Evolutionary conservation across 352 stramenopile species (phyloP).

Genomic region (Globisporangium splendens): DNA sequence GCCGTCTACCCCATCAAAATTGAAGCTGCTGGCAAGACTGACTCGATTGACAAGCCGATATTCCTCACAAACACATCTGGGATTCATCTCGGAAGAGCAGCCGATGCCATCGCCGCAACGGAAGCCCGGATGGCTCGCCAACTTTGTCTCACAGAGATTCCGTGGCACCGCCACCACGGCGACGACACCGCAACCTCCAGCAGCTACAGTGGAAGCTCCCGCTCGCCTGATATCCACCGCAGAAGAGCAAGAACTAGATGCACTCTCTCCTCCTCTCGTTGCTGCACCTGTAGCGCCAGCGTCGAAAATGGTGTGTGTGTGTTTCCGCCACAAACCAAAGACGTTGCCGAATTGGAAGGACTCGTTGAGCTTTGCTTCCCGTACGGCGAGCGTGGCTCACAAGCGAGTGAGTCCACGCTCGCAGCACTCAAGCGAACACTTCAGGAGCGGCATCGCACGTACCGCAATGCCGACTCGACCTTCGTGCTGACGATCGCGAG

Average conservation of each 20-base stretch:
- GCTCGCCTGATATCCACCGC: not conserved
- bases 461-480: constrained; percentile 55
- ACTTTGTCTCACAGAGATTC: constrained; percentile 29
- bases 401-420: constrained; percentile 51
- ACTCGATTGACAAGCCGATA: constrained; percentile 26
- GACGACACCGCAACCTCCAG: not conserved
- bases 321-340: constrained; percentile 34
- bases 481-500: constrained; percentile 74
- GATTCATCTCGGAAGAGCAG: constrained; percentile 30
- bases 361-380: constrained; percentile 77
- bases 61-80: constrained; percentile 17
- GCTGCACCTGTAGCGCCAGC: constrained; percentile 8
- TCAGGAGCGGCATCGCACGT: constrained; percentile 66
- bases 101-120: constrained; percentile 17
- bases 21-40: constrained; percentile 19
- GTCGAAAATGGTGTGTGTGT: constrained; percentile 54
- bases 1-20: constrained; percentile 16
- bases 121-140: constrained; percentile 30
- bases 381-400: constrained; percentile 41
- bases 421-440: constrained; percentile 48
- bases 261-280: not conserved
- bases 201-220: constrained; percentile 1
- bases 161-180: constrained; percentile 15
- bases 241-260: not conserved
- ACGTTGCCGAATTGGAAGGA: constrained; percentile 57